Evolutionary conservation across 805 yeast genomes (phyloP).

Genomic region (Sugiyamaella americana): DNA sequence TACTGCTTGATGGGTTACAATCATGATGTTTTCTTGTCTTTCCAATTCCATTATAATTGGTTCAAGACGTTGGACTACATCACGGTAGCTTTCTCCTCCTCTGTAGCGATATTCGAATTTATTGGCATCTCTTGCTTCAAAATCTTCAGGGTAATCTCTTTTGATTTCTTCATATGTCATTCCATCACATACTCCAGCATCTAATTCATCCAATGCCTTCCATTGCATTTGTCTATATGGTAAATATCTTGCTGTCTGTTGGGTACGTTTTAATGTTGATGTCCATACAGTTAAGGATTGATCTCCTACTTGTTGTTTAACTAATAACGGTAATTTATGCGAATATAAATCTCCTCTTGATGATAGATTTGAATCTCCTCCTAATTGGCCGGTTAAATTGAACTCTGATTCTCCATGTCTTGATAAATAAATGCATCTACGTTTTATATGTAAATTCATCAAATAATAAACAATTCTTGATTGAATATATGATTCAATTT

Average conservation of each 20-base stretch:
- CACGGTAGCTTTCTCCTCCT: conserved; percentile 96
- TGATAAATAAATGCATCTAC: conserved; percentile 86
- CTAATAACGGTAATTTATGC: conserved; percentile 68
- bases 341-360: conserved; percentile 84
- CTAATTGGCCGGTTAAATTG: conserved; percentile 89
- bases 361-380: conserved; percentile 86
- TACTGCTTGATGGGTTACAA: conserved; percentile 97
- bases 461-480: conserved; percentile 91
- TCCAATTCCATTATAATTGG: conserved; percentile 98
- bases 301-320: conserved; percentile 50
- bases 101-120: conserved; percentile 93
- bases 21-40: conserved; percentile 90
- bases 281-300: conserved; percentile 87
- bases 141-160: conserved; percentile 81
- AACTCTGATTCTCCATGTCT: conserved; percentile 94
- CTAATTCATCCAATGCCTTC: conserved; percentile 96
- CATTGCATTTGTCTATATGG: conserved; percentile 81
- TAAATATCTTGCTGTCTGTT: conserved; percentile 79
- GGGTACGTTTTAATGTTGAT: conserved; percentile 83
- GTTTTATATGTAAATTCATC: conserved; percentile 91
- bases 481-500: conserved; percentile 82
- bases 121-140: conserved; percentile 90
- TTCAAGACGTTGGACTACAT: conserved; percentile 88
- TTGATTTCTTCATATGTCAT: conserved; percentile 93
- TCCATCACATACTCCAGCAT: conserved; percentile 97